Conservation (phyloP, 1,284 basidiomycete species). For the Cryptococcus sp. region DNA sequence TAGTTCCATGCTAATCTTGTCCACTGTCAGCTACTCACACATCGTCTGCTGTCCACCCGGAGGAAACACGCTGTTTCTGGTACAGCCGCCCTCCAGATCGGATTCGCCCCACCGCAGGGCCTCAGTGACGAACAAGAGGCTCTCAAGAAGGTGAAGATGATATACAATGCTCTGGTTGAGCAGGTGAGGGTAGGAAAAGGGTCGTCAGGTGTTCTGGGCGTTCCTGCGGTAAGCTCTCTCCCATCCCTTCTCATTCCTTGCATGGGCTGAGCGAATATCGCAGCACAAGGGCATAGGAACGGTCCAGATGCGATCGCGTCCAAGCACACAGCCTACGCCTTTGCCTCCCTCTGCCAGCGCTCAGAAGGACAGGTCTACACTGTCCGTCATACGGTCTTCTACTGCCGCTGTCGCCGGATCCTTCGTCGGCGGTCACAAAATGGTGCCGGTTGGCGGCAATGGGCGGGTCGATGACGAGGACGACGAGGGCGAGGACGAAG, state of each 20-base stretch:
- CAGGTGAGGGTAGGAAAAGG: conserved; percentile 61
- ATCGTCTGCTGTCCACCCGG: conserved; percentile 66
- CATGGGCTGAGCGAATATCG: background rate
- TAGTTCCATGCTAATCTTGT: conserved; percentile 3
- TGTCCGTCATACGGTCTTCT: conserved; percentile 18
- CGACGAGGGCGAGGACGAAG: conserved; percentile 54
- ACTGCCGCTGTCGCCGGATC: conserved; percentile 29
- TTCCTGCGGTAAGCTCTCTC: conserved; percentile 69
- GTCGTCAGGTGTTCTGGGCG: conserved; percentile 55
- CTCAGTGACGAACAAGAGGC: conserved; percentile 27
- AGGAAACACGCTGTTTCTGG: conserved; percentile 59
- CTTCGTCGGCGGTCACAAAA: conserved; percentile 24
- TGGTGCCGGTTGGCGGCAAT: conserved; percentile 13
- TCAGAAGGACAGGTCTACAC: background rate
- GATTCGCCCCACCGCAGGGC: conserved; percentile 63
- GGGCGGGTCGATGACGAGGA: conserved; percentile 16
- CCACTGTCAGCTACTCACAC: conserved; percentile 58
- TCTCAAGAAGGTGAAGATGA: conserved; percentile 41
- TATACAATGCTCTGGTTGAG: conserved; percentile 68
- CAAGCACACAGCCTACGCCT: background rate
- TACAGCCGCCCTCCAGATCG: conserved; percentile 70
- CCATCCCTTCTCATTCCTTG: conserved; percentile 6
- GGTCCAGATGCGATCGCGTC: conserved; percentile 52
- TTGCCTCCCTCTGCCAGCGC: background rate
- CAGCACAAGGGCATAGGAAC: conserved; percentile 89